Evolutionary conservation across 768 basidiomycete genomes (phyloP).

Genomic region (Serendipita indica): DNA sequence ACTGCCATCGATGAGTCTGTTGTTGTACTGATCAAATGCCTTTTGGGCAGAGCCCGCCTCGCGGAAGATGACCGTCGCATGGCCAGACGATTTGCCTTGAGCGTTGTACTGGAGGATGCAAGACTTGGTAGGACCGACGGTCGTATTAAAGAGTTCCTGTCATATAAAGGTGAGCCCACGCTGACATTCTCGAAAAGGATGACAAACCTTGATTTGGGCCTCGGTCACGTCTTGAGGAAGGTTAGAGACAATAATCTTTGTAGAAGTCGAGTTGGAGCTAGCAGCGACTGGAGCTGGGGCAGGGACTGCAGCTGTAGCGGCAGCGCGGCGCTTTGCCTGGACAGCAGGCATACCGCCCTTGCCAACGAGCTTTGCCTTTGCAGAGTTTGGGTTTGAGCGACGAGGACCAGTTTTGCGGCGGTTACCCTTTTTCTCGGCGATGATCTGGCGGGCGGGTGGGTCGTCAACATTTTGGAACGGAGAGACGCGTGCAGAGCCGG

Average conservation of each 20-base stretch:
- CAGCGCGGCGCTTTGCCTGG: conserved; percentile 24
- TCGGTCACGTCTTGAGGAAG: conserved; percentile 90
- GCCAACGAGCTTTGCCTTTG: conserved; percentile 24
- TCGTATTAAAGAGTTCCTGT: conserved; percentile 84
- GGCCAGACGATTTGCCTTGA: conserved; percentile 77
- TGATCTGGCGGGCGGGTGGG: conserved; percentile 7
- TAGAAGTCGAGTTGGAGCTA: conserved; percentile 27
- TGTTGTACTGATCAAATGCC: conserved; percentile 91
- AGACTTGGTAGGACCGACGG: conserved; percentile 74
- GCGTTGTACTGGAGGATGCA: conserved; percentile 78
- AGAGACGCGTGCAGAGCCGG: conserved; percentile 35
- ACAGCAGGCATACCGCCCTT: conserved; percentile 23
- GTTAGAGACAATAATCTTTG: conserved; percentile 94
- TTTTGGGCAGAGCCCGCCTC: conserved; percentile 79
- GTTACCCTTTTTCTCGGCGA: conserved; percentile 9
- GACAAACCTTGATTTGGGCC: conserved; percentile 72
- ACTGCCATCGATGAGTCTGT: conserved; percentile 99
- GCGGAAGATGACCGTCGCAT: conserved; percentile 74
- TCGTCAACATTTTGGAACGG: conserved; percentile 24
- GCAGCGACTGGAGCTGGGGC: conserved; percentile 24
- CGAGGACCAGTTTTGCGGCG: conserved; percentile 10
- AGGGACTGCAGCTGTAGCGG: conserved; percentile 20
- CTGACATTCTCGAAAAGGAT: not conserved
- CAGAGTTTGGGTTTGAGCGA: not conserved
- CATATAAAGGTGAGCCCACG: conserved; percentile 11